A percentile compares a stretch with the other conserved stretches of the same genome.
These are phyloP conservation scores for Rhizoctonia solani DNA, from an alignment of 1,284 basidiomycete species.

Conservation along the genomic window DNA sequence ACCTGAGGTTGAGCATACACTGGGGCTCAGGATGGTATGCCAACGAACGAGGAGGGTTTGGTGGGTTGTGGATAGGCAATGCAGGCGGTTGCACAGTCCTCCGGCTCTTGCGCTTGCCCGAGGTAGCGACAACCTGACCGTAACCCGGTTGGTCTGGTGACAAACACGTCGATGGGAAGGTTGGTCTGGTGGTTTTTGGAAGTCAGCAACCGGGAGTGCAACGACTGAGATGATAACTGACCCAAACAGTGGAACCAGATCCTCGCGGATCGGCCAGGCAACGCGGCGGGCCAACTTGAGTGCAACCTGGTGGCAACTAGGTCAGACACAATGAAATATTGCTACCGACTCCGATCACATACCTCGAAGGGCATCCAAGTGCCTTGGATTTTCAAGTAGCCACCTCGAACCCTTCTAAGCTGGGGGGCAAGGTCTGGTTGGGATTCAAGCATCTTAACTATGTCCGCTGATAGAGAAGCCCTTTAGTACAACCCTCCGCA, in stretches of 20 bases:
- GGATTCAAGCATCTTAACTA: conserved; percentile 86
- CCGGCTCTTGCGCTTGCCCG: conserved; percentile 45
- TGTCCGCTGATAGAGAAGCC: conserved; percentile 65
- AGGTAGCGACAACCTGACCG: conserved; percentile 71
- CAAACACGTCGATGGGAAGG: conserved; percentile 75
- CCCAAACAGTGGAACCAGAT: conserved; percentile 82
- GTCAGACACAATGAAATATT: not conserved
- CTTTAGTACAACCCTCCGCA: conserved; percentile 36
- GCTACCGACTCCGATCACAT: conserved; percentile 39
- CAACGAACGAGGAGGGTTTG: not conserved
- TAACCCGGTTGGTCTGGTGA: conserved; percentile 81
- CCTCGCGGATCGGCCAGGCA: conserved; percentile 85
- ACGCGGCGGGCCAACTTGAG: conserved; percentile 77
- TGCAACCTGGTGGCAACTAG: conserved; percentile 56
- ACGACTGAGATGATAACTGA: conserved; percentile 45
- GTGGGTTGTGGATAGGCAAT: conserved; percentile 20
- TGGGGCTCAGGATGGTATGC: conserved; percentile 29
- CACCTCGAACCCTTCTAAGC: conserved; percentile 79
- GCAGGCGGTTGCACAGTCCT: conserved; percentile 27
- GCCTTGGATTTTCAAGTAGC: conserved; percentile 85
- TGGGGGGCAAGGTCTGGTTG: conserved; percentile 80
- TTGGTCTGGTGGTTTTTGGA: conserved; percentile 48
- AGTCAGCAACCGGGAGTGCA: conserved; percentile 22
- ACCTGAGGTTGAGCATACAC: conserved; percentile 33
- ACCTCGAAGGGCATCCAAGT: conserved; percentile 91